Base-by-base conservation (phyloP, 2,329 filamentous ascomycete species). In the Hymenoscyphus infarciens region DNA sequence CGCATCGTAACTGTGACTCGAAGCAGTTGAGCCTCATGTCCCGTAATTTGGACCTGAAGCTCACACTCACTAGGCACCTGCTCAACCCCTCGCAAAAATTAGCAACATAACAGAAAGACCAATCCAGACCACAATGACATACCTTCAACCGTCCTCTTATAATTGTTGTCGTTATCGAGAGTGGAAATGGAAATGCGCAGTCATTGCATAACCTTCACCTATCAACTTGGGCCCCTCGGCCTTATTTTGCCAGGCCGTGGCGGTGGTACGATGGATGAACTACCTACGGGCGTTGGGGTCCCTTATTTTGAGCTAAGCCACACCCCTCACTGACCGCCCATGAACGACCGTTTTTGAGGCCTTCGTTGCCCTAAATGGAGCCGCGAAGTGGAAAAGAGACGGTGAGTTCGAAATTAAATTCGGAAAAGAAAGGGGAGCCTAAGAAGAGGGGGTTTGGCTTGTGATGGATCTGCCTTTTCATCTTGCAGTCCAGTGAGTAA, bases 131-230 rank as follows among this genome's bases (percentile, higher is more conserved):
- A 11, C 13, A 35, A 35, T 35, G 5, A 35, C 33, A 35, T 35
- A 35, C 33, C 33, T 8, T 35, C 8, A 35, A 35, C 33, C 33
- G 1, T 15, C 33, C 33, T 8, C 13, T 35, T n/a, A n/a, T n/a
- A n/a, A n/a, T n/a, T 6, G 27, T 35, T 35, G 33, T 35, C 10
- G 3, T 35, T 8, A 8, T 49, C 42, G 16, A 49, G n/a, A n/a
- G n/a, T n/a, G n/a, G 42, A 49, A 54, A 38, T 16, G 25, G 29
- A 57, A 57, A 39, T 57, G 55, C 55, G 55, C 55, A 57, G 55
- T 57, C 55, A 15, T 57, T 57, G 55, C 55, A 57, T 57, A 16
- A 25, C n/a, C 11, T n/a, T n/a, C n/a, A n/a, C n/a, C n/a, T n/a
- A n/a, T n/a, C n/a, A n/a, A n/a, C n/a, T 27, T 27, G 25, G 25